Evolutionary conservation across 345 rosid genomes (phyloP).

Genomic region (Raphanus raphanistrum): DNA sequence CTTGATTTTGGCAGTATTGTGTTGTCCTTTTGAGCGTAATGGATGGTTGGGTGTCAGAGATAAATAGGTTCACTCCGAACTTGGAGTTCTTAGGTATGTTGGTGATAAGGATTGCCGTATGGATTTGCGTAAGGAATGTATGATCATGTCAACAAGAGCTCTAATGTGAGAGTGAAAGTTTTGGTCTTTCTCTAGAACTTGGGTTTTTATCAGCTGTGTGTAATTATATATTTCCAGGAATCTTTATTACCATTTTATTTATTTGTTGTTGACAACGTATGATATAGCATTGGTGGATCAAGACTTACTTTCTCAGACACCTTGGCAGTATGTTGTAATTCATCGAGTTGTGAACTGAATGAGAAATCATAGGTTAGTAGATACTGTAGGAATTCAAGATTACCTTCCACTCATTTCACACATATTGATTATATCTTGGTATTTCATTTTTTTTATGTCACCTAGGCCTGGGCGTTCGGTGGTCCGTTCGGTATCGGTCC

Average conservation of each 20-base stretch:
- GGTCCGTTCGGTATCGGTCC: no score
- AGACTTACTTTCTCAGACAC: slow-evolving; percentile 7
- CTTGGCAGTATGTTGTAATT: slow-evolving; percentile 52
- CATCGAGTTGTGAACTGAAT: neutral
- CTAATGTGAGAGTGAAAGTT: neutral
- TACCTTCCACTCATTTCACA: no score
- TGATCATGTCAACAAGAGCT: no score
- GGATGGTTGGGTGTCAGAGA: slow-evolving; percentile 84
- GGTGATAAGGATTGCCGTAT: slow-evolving; percentile 71
- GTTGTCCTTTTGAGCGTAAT: slow-evolving; percentile 17
- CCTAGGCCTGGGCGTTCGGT: no score
- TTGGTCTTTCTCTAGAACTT: neutral
- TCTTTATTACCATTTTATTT: no score
- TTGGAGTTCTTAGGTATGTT: slow-evolving; percentile 67
- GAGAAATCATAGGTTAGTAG: neutral
- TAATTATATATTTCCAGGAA: no score
- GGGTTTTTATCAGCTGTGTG: neutral
- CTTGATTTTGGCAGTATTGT: no score
- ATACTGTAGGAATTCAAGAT: neutral
- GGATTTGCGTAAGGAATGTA: slow-evolving; percentile 45
- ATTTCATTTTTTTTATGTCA: no score
- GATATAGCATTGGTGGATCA: no score
- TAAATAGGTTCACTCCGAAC: slow-evolving; percentile 62
- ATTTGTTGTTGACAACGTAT: no score
- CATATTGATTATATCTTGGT: no score